Percentiles rank a stretch among this genome's conserved stretches.
Conservation (phyloP, 2,329 filamentous ascomycete genomes). For the Cytospora mali region DNA sequence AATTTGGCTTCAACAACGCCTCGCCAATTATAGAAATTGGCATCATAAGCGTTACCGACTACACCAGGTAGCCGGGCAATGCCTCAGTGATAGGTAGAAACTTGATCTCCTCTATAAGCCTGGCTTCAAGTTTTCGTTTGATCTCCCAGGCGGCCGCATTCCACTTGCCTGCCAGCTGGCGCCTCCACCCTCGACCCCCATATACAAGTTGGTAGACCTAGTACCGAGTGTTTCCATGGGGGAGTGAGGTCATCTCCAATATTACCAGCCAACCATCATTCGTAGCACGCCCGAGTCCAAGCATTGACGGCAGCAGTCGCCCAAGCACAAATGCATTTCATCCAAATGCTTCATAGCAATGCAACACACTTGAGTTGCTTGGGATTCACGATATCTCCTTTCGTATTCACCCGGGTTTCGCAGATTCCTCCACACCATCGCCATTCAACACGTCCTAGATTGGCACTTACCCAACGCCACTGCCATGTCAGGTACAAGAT, state of each 20-base stretch:
- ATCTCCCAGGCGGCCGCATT: background rate
- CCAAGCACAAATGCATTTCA: background rate
- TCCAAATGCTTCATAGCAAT: background rate
- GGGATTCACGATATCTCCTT: background rate
- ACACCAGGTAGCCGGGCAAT: background rate
- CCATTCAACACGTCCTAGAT: background rate
- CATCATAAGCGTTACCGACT: background rate
- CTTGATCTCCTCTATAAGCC: background rate
- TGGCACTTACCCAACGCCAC: background rate
- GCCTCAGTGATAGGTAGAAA: background rate
- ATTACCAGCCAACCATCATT: background rate
- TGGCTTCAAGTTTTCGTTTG: background rate
- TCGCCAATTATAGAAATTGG: background rate
- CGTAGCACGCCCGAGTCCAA: background rate
- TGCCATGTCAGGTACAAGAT: background rate
- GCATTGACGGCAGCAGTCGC: background rate
- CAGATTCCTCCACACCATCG: background rate
- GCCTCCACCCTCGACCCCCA: too few relatives aligned
- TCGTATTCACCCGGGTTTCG: background rate
- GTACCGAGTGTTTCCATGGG: background rate
- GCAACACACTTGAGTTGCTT: background rate
- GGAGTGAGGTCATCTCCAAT: background rate
- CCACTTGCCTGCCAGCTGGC: background rate
- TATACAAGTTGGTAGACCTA: too few relatives aligned
- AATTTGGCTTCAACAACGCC: conserved; percentile 1